Base-by-base conservation (phyloP, 2,329 filamentous ascomycete species). In the Hymenoscyphus infarciens region DNA sequence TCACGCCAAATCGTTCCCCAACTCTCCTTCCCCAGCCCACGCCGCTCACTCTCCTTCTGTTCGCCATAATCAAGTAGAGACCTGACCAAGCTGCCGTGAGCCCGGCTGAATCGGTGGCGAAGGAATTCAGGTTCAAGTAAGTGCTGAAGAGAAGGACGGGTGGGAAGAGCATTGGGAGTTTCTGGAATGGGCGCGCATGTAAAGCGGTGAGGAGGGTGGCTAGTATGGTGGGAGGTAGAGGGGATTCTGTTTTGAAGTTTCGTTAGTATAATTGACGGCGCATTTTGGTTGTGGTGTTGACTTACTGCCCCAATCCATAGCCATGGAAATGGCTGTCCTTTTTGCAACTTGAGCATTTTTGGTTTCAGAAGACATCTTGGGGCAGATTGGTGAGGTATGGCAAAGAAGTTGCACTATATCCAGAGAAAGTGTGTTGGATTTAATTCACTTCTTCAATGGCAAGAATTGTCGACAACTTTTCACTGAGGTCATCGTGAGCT, bases 141-240 rank as follows among this genome's bases (percentile, higher is more conserved):
- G 83, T 83, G 59, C 82, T 83, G 76, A 89, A 87, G 63, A 89
- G 79, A 2, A 90, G 79, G 61, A 87, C 77, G 1, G 87, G 86
- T 4, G 87, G 83, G 72, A 90, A 89, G 66, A 87, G 75, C 82
- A 90, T 86, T 3, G 87, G 87, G 0, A 90, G 77, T 6, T 79
- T 72, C 72, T 87, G 86, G 74, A 87, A 85, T 7, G 87, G 87
- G n/a, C 85, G 84, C 53, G 83, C 78, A 77, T 89, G 84, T 69
- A 89, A 85, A 11, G 86, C 85, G 49, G 86, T 82, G 68, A 89
- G 83, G 53, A 90, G 78, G 8, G 86, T 87, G 62, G 87, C 87
- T 53, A 88, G 82, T 13, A 87, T 75, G 11, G 83, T 86, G 27
- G 87, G 83, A 1, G 87, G 85, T 35, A 90, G 81, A 8, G 87